Evolutionary conservation across 768 basidiomycete species (phyloP).

Genomic region (Leccinellum rugosiceps): DNA sequence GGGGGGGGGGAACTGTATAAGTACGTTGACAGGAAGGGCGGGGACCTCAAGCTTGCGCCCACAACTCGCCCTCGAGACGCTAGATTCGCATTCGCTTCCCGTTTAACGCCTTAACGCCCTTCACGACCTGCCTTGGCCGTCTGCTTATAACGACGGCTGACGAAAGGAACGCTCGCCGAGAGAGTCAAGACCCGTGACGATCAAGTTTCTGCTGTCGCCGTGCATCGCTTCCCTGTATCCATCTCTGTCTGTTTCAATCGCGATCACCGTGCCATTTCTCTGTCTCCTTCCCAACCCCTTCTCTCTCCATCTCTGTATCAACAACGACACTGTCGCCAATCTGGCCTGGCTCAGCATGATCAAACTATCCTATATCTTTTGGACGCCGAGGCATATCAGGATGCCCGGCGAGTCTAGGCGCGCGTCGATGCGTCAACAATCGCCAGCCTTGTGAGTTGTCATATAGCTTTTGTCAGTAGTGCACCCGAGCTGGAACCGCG

Average conservation of each 20-base stretch:
- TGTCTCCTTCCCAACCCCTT: neutral
- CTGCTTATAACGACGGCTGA: neutral
- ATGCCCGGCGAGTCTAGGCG: constrained; percentile 41
- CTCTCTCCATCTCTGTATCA: neutral
- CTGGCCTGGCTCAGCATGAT: constrained; percentile 26
- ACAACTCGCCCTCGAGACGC: neutral
- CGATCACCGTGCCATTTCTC: neutral
- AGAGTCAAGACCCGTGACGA: neutral
- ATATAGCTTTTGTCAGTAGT: neutral
- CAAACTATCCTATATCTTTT: constrained; percentile 51
- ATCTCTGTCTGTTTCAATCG: neutral
- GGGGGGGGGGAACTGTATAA: neutral
- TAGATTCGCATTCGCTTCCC: neutral
- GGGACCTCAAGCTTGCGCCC: neutral
- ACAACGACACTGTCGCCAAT: neutral
- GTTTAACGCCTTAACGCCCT: neutral
- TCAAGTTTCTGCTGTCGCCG: neutral
- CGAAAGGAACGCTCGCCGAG: neutral
- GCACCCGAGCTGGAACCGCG: neutral
- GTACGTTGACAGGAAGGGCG: neutral
- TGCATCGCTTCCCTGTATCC: neutral
- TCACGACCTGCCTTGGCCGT: neutral
- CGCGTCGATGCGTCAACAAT: constrained; percentile 21
- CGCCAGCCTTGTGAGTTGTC: constrained; percentile 24
- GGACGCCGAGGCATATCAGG: constrained; percentile 50